Percentiles rank a stretch among this genome's conserved stretches.
Evolutionary conservation across 768 basidiomycete species (phyloP).

Genomic region (Auriculariales sp.): DNA sequence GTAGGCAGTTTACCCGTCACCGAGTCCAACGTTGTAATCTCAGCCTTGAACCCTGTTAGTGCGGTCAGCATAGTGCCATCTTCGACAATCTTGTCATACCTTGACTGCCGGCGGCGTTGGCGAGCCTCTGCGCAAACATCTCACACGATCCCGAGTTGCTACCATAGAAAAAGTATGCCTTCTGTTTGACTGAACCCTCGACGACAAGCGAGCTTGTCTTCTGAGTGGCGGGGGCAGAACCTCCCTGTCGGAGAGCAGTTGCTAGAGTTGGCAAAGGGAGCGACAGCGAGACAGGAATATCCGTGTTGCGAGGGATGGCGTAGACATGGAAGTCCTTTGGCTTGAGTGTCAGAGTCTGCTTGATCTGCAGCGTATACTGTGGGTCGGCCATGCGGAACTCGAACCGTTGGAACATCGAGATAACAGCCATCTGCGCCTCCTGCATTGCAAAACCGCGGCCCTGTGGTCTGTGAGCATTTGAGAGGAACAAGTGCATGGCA

Average conservation of each 20-base stretch:
- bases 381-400: slow-evolving; percentile 29
- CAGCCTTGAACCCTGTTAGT: slow-evolving; percentile 21
- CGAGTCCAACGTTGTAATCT: slow-evolving; percentile 27
- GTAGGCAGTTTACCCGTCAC: slow-evolving; percentile 21
- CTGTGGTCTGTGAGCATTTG: slow-evolving; percentile 14
- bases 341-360: slow-evolving; percentile 32
- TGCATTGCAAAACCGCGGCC: slow-evolving; percentile 35
- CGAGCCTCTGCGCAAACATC: slow-evolving; percentile 31
- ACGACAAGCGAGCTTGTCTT: background rate
- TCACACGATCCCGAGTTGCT: slow-evolving; percentile 36
- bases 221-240: background rate
- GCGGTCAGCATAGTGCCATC: slow-evolving; percentile 2
- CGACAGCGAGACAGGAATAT: too few species aligned
- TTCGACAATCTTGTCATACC: slow-evolving; percentile 13
- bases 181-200: slow-evolving; percentile 9
- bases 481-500: slow-evolving; percentile 10
- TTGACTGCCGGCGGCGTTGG: slow-evolving; percentile 21
- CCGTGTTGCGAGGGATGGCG: slow-evolving; percentile 19
- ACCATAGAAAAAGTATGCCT: slow-evolving; percentile 26
- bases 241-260: too few species aligned
- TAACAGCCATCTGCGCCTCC: slow-evolving; percentile 27
- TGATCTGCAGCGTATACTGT: slow-evolving; percentile 26
- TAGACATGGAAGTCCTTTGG: slow-evolving; percentile 26
- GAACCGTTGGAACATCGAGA: slow-evolving; percentile 28
- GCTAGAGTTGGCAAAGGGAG: too few species aligned